Evolutionary conservation across 2,329 filamentous ascomycete species (phyloP), one percentile per base, ranked within the genome.

Genomic region (Pseudogymnoascus sp.): DNA sequence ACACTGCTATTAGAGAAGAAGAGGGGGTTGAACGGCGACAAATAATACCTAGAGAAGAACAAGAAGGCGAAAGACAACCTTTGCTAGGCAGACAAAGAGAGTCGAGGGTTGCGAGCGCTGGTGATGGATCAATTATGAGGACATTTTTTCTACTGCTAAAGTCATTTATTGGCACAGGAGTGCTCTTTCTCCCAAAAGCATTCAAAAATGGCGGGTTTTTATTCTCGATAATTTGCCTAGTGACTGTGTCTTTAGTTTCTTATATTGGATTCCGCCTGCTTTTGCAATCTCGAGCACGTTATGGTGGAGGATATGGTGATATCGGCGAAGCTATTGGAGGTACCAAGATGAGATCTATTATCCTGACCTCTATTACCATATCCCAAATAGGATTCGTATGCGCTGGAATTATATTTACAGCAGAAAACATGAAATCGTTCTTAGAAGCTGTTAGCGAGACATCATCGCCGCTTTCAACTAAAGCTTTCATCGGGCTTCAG

Each of bases 211-310:
- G 95, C 62, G 95, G 95, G 64, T 98, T 99, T 93, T 78, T 96
- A 14, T 98, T 99, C 76, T 96, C 92, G 71, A 96, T 95, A 72
- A 68, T 96, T 60, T 89, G 98, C 12, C 84, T 99, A n/a, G 79
- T 98, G 24, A 83, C 82, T 40, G 91, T 98, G 14, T 93, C 95
- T 4, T 79, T 84, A 1, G 80, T 99, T 64, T 97, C 93, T 74
- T 99, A 96, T 77, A 96, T 97, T 79, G 97, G 93, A 78, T 99
- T 99, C 76, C 92, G 98, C 46, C 82, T 99, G 12, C 84, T 99
- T 31, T 92, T 97, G 66, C 88, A 88, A 65, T 95, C 92, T 2
- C 89, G 95, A 33, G 79, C 96, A 59, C 89, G 86, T 72, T 84
- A 98, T 28, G 89, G 93, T 60, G 92, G 90, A n/a, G 98, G 93